phyloP scores from a whole-genome alignment of 352 stramenopile genomes.

The Phytophthora multivora region DNA sequence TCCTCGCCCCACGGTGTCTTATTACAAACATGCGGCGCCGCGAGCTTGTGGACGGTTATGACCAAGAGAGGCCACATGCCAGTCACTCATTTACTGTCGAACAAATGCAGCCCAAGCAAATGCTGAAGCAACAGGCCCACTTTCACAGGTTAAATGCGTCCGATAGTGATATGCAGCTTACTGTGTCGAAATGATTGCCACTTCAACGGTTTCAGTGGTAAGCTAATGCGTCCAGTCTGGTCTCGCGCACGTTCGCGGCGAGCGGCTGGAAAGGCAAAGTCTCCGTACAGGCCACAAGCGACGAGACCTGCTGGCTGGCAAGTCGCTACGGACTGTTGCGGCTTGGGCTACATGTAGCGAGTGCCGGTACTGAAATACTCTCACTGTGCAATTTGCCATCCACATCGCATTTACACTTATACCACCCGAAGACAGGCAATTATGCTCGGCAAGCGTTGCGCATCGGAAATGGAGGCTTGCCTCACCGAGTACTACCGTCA shows the following conservation, averaged over 20 bases:
- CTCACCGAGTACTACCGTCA: slow-evolving; percentile 86
- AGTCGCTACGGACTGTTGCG: slow-evolving; percentile 17
- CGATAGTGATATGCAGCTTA: slow-evolving; percentile 10
- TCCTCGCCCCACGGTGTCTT: slow-evolving; percentile 21
- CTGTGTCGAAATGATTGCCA: slow-evolving; percentile 10
- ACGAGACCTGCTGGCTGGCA: slow-evolving; percentile 38
- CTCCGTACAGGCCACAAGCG: slow-evolving; percentile 37
- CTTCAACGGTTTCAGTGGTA: slow-evolving; percentile 22
- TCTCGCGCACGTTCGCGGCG: slow-evolving; percentile 43
- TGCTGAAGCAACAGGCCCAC: slow-evolving; percentile 18
- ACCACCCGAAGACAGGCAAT: slow-evolving; percentile 21
- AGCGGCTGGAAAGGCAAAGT: slow-evolving; percentile 50
- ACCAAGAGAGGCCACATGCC: slow-evolving; percentile 24
- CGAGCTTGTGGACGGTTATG: slow-evolving; percentile 17
- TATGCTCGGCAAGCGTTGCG: slow-evolving; percentile 77
- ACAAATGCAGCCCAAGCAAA: slow-evolving; percentile 2
- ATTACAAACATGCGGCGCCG: slow-evolving; percentile 27
- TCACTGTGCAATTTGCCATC: slow-evolving; percentile 53
- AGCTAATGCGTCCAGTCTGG: slow-evolving; percentile 24
- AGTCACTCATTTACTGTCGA: too few species aligned
- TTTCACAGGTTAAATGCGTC: neutral
- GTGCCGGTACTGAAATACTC: slow-evolving; percentile 29
- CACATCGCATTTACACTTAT: slow-evolving; percentile 29
- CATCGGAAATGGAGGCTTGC: slow-evolving; percentile 71
- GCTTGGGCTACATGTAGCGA: too few species aligned